Evolutionary conservation across 2,329 filamentous ascomycete genomes (phyloP).

Genomic region (Eutypa lata): DNA sequence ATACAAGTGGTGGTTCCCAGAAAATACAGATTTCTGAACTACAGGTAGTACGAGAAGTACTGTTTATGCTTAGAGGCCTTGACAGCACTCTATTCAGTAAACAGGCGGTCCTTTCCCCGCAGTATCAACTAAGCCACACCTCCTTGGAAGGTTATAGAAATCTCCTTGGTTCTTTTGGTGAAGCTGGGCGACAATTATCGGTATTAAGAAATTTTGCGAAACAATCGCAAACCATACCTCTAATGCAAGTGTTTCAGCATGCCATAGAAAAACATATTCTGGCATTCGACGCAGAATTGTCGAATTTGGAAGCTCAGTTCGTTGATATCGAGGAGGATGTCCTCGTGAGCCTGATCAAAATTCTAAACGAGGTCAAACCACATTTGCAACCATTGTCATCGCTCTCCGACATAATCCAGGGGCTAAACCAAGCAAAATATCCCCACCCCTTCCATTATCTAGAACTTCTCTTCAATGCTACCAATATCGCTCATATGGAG

Average conservation of each 20-base stretch:
- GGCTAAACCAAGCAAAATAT: conserved; percentile 47
- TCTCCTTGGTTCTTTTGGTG: conserved; percentile 44
- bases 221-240: conserved; percentile 47
- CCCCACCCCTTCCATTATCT: conserved; percentile 67
- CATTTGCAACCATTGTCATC: conserved; percentile 54
- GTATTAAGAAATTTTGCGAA: conserved; percentile 43
- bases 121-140: conserved; percentile 46
- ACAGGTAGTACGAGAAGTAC: conserved; percentile 69
- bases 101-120: conserved; percentile 35
- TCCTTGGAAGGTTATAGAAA: conserved; percentile 49
- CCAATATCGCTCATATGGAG: conserved; percentile 66
- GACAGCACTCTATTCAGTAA: conserved; percentile 67
- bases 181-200: conserved; percentile 43
- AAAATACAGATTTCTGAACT: conserved; percentile 63
- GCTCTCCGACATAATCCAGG: conserved; percentile 60
- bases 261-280: conserved; percentile 55
- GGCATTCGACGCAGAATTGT: conserved; percentile 57
- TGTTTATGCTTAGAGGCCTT: conserved; percentile 83
- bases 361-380: conserved; percentile 56
- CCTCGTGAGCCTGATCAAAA: conserved; percentile 63
- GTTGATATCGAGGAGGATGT: conserved; percentile 50
- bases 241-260: conserved; percentile 70
- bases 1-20: conserved; percentile 29
- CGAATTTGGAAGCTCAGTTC: conserved; percentile 57
- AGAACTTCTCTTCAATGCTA: conserved; percentile 71